Base-by-base conservation (phyloP, 176 grass and related monocot genomes). In the Juncus effusus region DNA sequence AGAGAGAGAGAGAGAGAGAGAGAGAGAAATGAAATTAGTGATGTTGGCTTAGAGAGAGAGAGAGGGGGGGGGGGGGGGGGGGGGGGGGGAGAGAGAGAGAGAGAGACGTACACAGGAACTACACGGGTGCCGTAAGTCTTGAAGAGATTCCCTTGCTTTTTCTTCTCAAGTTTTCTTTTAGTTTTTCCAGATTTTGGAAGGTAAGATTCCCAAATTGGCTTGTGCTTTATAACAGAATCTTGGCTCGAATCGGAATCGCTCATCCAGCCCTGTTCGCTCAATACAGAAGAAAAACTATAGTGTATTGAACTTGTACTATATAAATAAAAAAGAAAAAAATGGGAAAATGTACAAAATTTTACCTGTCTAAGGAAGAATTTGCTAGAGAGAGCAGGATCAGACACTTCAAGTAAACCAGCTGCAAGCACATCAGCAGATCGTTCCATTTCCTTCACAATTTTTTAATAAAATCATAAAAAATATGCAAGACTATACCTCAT, bases 351-450 rank as follows among this genome's bases (percentile, higher is more conserved):
- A 65, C 45, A 58, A 63, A 35, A 36, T 42, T 67, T 14, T 44
- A 99, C 94, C 88, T 99, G 94, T 71, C 82, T 87, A 55, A 89
- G 73, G 73, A 99, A 99, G 77, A 84, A 99, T 84, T 87, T 93
- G 84, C 80, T 99, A 54, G 94, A 83, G 51, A 93, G 85, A 64
- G 85, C 86, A 81, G 88, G 88, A 78, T 99, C 76, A 11, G 85
- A 67, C 63, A 99, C 83, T 82, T 99, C 85, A 65, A 99, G 77
- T 76, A 99, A 82, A 82, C 94, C 94, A 74, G 94, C 85, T 36
- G 94, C 90, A 68, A 99, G 78, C 42, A 99, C 83, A 90, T 99
- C 88, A 44, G 88, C 94, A 82, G 94, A 93, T 13, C 85, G 94
- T 59, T 99, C 94, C 94, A 99, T 99, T 76, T 99, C 94, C 88